These are phyloP conservation scores for Ustanciosporium gigantosporum DNA, from an alignment of 1,284 basidiomycete genomes.

Conservation along the genomic window DNA sequence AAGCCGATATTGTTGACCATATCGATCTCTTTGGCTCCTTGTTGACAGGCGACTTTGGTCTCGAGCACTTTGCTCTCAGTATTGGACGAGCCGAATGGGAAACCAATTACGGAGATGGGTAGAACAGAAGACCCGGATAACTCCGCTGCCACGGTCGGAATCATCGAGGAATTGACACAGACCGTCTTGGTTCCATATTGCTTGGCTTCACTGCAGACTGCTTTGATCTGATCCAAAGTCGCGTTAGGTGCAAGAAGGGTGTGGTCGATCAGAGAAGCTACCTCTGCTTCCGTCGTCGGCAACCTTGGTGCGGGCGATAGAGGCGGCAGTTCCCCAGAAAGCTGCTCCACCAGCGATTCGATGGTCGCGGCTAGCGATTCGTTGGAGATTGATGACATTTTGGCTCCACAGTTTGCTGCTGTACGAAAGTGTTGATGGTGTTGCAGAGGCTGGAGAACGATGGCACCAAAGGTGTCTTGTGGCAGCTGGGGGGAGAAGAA, in stretches of 20 bases:
- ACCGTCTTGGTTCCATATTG: conserved; percentile 40
- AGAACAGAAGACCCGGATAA: conserved; percentile 25
- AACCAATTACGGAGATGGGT: conserved; percentile 42
- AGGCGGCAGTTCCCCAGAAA: conserved; percentile 5
- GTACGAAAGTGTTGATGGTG: too few relatives aligned
- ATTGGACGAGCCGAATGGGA: conserved; percentile 42
- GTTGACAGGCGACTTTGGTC: conserved; percentile 19
- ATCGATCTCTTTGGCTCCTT: conserved; percentile 53
- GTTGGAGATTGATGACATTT: too few relatives aligned
- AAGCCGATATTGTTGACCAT: conserved; percentile 57
- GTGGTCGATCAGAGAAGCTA: conserved; percentile 52
- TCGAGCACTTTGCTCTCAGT: conserved; percentile 42
- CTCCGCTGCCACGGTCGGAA: conserved; percentile 66
- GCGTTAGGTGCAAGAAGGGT: conserved; percentile 51
- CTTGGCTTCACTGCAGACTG: conserved; percentile 39
- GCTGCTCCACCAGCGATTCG: neutral
- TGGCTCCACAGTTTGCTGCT: too few relatives aligned
- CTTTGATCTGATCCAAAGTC: conserved; percentile 29
- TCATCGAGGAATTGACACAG: conserved; percentile 51
- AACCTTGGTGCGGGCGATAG: conserved; percentile 17
- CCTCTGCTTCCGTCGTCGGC: conserved; percentile 21
- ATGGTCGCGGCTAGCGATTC: too few relatives aligned
- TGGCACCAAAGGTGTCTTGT: too few relatives aligned
- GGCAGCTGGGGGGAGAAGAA: too few relatives aligned
- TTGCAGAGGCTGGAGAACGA: too few relatives aligned